Conservation (phyloP, 2,329 filamentous ascomycete genomes). For the Pseudogymnoascus sp. region DNA sequence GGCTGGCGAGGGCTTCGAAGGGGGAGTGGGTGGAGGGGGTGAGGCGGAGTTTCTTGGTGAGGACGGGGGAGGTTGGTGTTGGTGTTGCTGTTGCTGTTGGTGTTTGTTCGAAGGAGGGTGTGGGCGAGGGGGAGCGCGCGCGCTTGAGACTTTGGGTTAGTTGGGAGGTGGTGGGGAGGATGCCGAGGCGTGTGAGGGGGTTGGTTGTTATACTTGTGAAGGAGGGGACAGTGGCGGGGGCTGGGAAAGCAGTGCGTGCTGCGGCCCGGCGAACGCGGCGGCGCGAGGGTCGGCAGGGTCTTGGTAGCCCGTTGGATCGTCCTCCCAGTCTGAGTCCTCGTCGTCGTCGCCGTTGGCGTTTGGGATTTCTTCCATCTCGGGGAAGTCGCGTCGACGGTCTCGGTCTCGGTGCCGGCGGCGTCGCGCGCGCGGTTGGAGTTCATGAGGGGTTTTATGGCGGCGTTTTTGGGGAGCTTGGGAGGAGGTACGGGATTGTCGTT, state of each 20-base stretch:
- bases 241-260: background rate
- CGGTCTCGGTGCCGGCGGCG: too few relatives aligned
- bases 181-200: background rate
- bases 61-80: background rate
- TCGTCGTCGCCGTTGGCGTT: background rate
- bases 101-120: background rate
- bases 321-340: slow-evolving; percentile 5
- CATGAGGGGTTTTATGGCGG: background rate
- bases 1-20: slow-evolving; percentile 37
- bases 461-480: background rate
- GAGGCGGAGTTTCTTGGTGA: background rate
- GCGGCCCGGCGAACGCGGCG: background rate
- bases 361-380: background rate
- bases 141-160: background rate
- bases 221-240: background rate
- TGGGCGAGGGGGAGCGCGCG: background rate
- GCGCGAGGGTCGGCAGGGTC: background rate
- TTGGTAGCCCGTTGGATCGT: background rate
- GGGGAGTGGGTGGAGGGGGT: slow-evolving; percentile 30
- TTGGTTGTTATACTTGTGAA: background rate
- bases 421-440: background rate
- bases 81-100: too few relatives aligned
- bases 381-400: too few relatives aligned
- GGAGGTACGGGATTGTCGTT: background rate
- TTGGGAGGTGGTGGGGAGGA: background rate